Base-by-base conservation (phyloP, 768 basidiomycete species). In the Ramaria sp. region DNA sequence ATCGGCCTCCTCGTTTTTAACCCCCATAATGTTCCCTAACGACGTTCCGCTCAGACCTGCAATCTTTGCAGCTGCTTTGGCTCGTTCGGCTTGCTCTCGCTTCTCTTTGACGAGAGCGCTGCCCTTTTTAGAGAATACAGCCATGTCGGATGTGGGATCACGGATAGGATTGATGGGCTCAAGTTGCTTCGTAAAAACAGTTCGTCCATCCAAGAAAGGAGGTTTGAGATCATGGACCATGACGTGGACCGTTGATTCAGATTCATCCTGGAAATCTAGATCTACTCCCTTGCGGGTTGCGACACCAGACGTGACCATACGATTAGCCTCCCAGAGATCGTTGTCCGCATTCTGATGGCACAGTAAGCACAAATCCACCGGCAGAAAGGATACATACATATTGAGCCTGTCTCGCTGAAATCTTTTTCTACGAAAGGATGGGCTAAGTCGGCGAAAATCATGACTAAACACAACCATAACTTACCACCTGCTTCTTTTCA, bases 311-410 rank as follows among this genome's bases (percentile, higher is more conserved):
- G 90, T 91, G 9, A 91, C 74, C 87, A 99, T 94, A 63, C 95
- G 88, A 64, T 98, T 98, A 7, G 88, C 88, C 72, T 99, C 96
- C 96, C 96, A 99, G 10, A 95, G 72, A 63, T 99, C 96, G 62
- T 96, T 98, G 67, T 99, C 96, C 22, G 91, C 91, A 62, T 98
- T 97, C 89, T 94, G 63, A 3, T 18, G 56, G 7, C 18, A 5
- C 41, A 8, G 32, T 61, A 27, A 64, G 62, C 63, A 41, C 66
- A 57, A 3, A 8, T 47, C 32, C 16, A 41, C 1, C 24, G 22
- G 38, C 24, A 22, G 18, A 1, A 12, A 28, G 13, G 3, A 1
- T 4, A 72, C 88, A 61, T 61, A 93, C 91, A 66, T 93, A 96
- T 82, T 97, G 94, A 0, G 94, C 94, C 68, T 98, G 94, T 55